Evolutionary conservation across 441 rosid genomes (phyloP), one percentile per base, ranked within the genome.

Genomic region (Kokia cookei): DNA sequence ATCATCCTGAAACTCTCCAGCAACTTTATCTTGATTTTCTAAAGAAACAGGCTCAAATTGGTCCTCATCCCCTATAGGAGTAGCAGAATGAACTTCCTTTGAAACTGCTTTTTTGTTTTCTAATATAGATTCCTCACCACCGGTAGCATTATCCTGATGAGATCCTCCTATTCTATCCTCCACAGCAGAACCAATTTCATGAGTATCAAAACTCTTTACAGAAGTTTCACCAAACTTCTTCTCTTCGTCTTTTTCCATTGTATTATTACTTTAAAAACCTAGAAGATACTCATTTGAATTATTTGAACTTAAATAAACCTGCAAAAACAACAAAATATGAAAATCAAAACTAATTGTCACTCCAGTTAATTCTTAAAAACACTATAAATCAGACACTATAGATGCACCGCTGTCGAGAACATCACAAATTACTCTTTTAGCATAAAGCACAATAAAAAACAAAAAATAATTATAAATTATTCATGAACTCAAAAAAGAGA

Each of bases 11-110:
- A 74, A 69, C 75, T 78, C 87, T 50, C 67, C 76, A 53, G 68
- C 78, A 77, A 73, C 64, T 79, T 80, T 88, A 10, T 87, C 92
- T 77, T 91, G 97, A 83, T 90, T 94, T 82, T 83, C 87, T 55
- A 92, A 83, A 75, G 91, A 92, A 17, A 96, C 96, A 65, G 85
- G 97, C 82, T 92, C 98, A 82, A 96, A 92, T 77, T 90, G 91
- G 27, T 82, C 97, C 71, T 90, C 97, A 14, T 89, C 91, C 61
- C 72, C 84, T 50, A 67, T 81, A 54, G 81, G 61, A 74, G 76
- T 75, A 60, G 69, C 77, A 76, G 90, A 80, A 79, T 50, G 78
- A 40, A 55, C 73, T 74, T 70, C 88, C 53, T 81, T 77, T 71
- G 58, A 74, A 61, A 57, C 75, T 11, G 77, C 45, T 68, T 79